Evolutionary conservation across 2,329 filamentous ascomycete genomes (phyloP), one percentile per base, ranked within the genome.

Genomic region (Fragosphaeria purpurea): DNA sequence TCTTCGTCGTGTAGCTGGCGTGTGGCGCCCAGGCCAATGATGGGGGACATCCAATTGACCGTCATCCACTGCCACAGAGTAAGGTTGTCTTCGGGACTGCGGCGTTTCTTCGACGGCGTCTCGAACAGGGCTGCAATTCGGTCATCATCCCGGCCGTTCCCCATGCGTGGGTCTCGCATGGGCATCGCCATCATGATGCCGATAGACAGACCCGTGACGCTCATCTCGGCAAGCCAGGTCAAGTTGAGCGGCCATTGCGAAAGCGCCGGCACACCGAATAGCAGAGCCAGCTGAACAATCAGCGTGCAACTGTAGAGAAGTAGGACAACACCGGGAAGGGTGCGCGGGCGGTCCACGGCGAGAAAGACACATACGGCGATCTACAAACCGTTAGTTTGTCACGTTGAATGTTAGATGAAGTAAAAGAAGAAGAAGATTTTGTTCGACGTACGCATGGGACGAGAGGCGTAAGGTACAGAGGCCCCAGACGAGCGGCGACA

Each of bases 21-120:
- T 34, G 71, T 69, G 41, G 72, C 76, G 1, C 84, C 87, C 31
- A 81, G 65, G 1, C 71, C 68, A 10, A 94, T 88, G 6, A 95
- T 67, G 0, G 88, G 84, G 1, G 72, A 71, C 68, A 95, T 83
- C 89, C 89, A 95, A 0, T 80, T 86, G 33, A 95, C 84, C 6
- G 80, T 83, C 78, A 91, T 85, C 67, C 88, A 95, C 57, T 90
- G 85, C 77, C 87, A 89, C 1, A 90, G 70, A 0, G 76, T 85
- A 31, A 95, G 64, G 55, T 85, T 81, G 58, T 95, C 89, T 63
- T 95, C 89, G 0, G 89, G 83, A 40, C 76, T 80, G 50, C 88
- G 83, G n/a, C 86, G 68, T 2, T 72, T 65, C 3, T 68, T 72
- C 0, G 75, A 82, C 1, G 86, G 80, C 4, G 56, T 51, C 31